These are phyloP conservation scores for Periglandula ipomoeae DNA, from an alignment of 2,329 filamentous ascomycete genomes.

Conservation along the genomic window DNA sequence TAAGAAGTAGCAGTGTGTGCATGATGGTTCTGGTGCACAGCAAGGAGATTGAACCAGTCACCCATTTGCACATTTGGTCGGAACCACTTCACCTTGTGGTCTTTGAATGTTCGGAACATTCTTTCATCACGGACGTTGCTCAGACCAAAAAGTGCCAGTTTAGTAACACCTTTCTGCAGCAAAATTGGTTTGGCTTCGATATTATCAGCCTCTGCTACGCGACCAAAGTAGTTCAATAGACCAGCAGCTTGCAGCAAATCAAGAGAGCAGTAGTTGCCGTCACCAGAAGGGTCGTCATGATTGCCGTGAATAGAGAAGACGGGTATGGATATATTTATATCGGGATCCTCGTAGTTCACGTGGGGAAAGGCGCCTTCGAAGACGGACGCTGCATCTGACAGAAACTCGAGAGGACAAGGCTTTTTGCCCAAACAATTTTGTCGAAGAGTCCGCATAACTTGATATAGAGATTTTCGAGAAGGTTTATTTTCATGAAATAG, in stretches of 20 bases:
- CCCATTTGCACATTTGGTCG: conserved; percentile 67
- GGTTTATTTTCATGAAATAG: conserved; percentile 98
- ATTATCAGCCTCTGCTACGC: conserved; percentile 85
- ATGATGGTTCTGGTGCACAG: conserved; percentile 93
- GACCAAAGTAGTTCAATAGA: conserved; percentile 90
- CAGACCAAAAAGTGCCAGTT: conserved; percentile 85
- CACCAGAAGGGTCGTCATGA: conserved; percentile 95
- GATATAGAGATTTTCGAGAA: conserved; percentile 88
- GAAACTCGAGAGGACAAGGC: conserved; percentile 87
- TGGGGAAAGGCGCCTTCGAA: conserved; percentile 86
- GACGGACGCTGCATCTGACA: conserved; percentile 85
- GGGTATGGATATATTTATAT: conserved; percentile 94
- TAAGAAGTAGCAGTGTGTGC: conserved; percentile 90
- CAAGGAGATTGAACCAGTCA: conserved; percentile 95
- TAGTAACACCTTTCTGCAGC: conserved; percentile 86
- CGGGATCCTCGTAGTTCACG: conserved; percentile 94
- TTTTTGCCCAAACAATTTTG: conserved; percentile 94
- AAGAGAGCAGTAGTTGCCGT: conserved; percentile 83
- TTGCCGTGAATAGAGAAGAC: conserved; percentile 99
- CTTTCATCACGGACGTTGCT: conserved; percentile 96
- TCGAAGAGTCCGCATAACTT: conserved; percentile 90
- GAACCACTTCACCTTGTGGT: conserved; percentile 91
- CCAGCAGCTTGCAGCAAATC: conserved; percentile 88
- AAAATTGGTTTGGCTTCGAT: conserved; percentile 87
- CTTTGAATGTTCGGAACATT: conserved; percentile 85